Conservation (phyloP, 768 basidiomycete genomes). For the Suillus americanus region DNA sequence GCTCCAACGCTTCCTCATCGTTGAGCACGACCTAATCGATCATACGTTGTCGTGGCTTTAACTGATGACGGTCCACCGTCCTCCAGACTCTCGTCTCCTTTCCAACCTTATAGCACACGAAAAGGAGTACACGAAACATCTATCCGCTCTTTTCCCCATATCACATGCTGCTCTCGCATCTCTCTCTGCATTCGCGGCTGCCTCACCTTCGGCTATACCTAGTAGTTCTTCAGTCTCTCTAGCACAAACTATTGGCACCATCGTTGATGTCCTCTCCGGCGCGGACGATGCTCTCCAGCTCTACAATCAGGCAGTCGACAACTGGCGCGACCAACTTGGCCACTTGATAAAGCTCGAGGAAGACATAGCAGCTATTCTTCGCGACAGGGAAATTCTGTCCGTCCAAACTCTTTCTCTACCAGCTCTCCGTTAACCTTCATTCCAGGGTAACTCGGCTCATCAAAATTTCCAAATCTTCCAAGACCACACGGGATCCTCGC, state of each 20-base stretch:
- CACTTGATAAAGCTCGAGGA: constrained; percentile 68
- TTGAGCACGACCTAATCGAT: not conserved
- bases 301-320: constrained; percentile 61
- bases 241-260: constrained; percentile 29
- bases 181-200: constrained; percentile 71
- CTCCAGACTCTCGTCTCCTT: constrained; percentile 73
- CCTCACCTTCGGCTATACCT: constrained; percentile 57
- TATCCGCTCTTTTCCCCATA: constrained; percentile 54
- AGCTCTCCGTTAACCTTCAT: not conserved
- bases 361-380: constrained; percentile 64
- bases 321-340: constrained; percentile 63
- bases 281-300: constrained; percentile 68
- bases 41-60: not conserved
- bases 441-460: constrained; percentile 74
- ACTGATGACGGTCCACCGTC: constrained; percentile 61
- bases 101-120: constrained; percentile 66
- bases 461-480: constrained; percentile 66
- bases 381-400: constrained; percentile 82
- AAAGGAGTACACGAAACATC: constrained; percentile 67
- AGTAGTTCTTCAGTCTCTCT: constrained; percentile 25
- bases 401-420: constrained; percentile 25
- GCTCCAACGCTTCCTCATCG: not conserved
- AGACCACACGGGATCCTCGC: constrained; percentile 38
- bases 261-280: constrained; percentile 57
- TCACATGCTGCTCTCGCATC: constrained; percentile 63